Base-by-base conservation (phyloP, 2,329 filamentous ascomycete species). In the Alternaria sp. region DNA sequence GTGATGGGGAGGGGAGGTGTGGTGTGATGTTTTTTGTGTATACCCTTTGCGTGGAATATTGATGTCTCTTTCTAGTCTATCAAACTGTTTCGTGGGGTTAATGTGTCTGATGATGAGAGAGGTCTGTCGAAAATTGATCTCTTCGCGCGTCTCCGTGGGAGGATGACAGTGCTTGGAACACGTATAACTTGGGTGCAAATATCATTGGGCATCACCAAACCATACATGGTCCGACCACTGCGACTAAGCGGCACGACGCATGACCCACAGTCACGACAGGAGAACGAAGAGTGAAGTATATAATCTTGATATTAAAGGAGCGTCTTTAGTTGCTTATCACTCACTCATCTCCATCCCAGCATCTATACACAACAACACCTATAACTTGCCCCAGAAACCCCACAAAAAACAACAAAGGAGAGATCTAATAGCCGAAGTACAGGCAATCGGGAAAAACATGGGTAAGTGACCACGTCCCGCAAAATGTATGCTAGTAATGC, bases 401-500 rank as follows among this genome's bases (percentile, higher is more conserved):
- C 33, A 37, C 33, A 37, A 20, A 12, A 53, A 23, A 7, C 30
- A 53, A 53, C 49, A 53, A 53, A 41, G 21, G 49, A 37, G 30
- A 53, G 8, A 41, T 53, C 49, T 53, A 53, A 41, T 53, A 33
- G 10, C 14, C 7, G 15, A 53, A 53, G 30, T 53, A 53, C 49
- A 41, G 37, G 33, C 33, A 37, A 37, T 37, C 33, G 33, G 33
- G 33, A 37, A 37, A 37, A 53, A 41, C 49, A 20, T 53, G 20
- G 49, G 2, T 33, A 41, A 53, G 14, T 37, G 49, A 33, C 37
- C 20, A 53, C 30, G 28, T 9, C 49, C 49, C 49, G 20, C 30
- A 53, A 53, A 14, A 53, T 53, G 41, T 53, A 53, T 53, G 28
- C 49, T 53, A 53, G 20, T 53, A 53, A 53, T 53, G 49, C 49